phyloP scores from a whole-genome alignment of 495 filamentous ascomycete species.

The Penicillium herquei region DNA sequence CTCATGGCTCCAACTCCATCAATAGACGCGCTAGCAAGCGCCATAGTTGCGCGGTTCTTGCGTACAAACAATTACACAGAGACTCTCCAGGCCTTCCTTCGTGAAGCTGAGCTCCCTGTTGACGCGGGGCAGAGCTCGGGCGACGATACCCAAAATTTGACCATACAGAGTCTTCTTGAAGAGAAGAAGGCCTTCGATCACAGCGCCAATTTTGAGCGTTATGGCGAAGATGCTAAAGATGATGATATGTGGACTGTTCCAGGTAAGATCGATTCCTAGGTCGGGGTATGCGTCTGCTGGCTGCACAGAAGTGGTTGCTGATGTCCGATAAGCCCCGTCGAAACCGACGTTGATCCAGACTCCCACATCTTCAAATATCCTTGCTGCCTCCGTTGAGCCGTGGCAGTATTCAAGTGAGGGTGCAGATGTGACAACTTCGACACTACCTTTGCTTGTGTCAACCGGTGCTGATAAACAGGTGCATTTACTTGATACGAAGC shows the following conservation, averaged over 20 bases:
- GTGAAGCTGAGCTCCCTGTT: conserved; percentile 56
- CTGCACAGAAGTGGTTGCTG: conserved; percentile 2
- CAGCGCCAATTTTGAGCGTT: conserved; percentile 55
- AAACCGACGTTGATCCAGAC: conserved; percentile 37
- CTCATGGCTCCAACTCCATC: conserved; percentile 20
- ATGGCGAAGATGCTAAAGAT: conserved; percentile 34
- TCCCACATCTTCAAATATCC: conserved; percentile 53
- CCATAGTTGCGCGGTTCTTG: conserved; percentile 63
- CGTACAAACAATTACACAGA: conserved; percentile 58
- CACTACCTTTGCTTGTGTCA: conserved; percentile 36
- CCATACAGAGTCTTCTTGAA: conserved; percentile 62
- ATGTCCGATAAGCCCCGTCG: conserved; percentile 46
- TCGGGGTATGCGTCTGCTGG: background rate
- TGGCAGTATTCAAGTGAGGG: conserved; percentile 28
- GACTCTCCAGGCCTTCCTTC: conserved; percentile 59
- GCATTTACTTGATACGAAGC: conserved; percentile 39
- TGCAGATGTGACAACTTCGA: conserved; percentile 6
- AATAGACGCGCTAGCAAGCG: conserved; percentile 31
- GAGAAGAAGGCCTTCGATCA: conserved; percentile 66
- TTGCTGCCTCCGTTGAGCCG: conserved; percentile 48
- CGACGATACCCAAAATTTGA: conserved; percentile 50
- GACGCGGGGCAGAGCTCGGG: conserved; percentile 39
- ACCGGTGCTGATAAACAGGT: conserved; percentile 55
- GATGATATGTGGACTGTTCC: conserved; percentile 48
- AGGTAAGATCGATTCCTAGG: conserved; percentile 34